Conservation (phyloP, 345 rosid species). For the Chamaenerion angustifolium region DNA sequence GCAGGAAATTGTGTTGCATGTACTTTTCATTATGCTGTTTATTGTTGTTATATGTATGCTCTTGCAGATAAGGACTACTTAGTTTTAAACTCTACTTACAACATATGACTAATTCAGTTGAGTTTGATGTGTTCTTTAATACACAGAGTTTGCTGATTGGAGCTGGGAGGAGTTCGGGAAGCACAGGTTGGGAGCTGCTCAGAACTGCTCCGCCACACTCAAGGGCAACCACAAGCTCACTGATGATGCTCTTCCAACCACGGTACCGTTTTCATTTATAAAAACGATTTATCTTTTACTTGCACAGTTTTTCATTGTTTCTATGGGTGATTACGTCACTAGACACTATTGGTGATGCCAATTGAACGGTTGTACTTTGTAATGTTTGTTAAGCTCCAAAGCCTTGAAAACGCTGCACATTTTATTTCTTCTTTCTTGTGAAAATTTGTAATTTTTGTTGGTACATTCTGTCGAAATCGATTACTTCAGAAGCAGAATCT, state of each 20-base stretch:
- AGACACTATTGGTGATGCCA: background rate
- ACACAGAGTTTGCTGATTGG: conserved; percentile 82
- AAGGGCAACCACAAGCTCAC: conserved; percentile 75
- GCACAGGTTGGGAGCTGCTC: conserved; percentile 83
- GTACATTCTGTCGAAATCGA: too few species aligned
- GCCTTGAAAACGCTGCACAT: background rate
- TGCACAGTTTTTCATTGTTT: too few species aligned
- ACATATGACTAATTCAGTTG: background rate
- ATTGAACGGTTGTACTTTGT: too few species aligned
- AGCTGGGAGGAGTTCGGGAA: conserved; percentile 84
- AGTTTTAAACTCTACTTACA: background rate
- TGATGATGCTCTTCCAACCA: conserved; percentile 37
- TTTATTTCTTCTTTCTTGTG: background rate
- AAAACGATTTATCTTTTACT: background rate
- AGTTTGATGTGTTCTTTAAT: background rate
- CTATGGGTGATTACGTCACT: background rate
- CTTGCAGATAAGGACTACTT: background rate
- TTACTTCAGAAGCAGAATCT: background rate
- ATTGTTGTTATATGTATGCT: too few species aligned
- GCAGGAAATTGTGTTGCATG: too few species aligned
- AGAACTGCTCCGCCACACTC: conserved; percentile 86
- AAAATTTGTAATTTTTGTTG: background rate
- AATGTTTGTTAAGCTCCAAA: too few species aligned
- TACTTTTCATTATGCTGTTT: too few species aligned
- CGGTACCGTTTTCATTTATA: conserved; percentile 16